Base-by-base conservation (phyloP, 169 alveolate species). In the Plasmodium adleri region DNA sequence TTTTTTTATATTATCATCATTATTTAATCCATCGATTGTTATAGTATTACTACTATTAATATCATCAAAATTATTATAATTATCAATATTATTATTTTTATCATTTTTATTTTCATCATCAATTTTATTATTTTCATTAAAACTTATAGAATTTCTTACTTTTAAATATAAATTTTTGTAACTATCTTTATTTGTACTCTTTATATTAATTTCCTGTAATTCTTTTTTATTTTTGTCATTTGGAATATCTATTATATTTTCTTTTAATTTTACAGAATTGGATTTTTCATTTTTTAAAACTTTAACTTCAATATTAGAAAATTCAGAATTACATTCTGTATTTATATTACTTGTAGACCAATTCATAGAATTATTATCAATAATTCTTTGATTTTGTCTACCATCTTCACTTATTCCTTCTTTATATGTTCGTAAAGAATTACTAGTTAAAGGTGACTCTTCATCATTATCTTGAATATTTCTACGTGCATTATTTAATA, bases 281-380 rank as follows among this genome's bases (percentile, higher is more conserved):
- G n/a, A 22, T 75, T 58, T 71, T 58, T 56, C 87, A 10, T 63
- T 63, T 24, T 45, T 43, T 75, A 62, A 39, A 50, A 62, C 64
- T 20, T 62, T 63, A 64, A 62, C 76, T 62, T 75, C 67, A 20
- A 24, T 71, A 60, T 60, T 75, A 43, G 88, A 75, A 56, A 62
- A 75, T 39, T 64, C 74, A 8, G 88, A 75, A 43, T 75, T 64
- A 7, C 56, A 54, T 47, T 62, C 88, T 45, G 75, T 75, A 56
- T 75, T 45, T 20, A 64, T 43, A 50, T 63, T 64, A 17, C 74
- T 54, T 12, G 32, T 75, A 52, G 43, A 20, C 67, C 75, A 75
- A 10, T 75, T 22, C 39, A 12, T 17, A 17, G 88, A 75, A 49
- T 56, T 63, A 26, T 73, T 39, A 26, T 73, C 87, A 26, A 15